Base-by-base conservation (phyloP, 2,329 filamentous ascomycete genomes). In the Trichoderma koningii region DNA sequence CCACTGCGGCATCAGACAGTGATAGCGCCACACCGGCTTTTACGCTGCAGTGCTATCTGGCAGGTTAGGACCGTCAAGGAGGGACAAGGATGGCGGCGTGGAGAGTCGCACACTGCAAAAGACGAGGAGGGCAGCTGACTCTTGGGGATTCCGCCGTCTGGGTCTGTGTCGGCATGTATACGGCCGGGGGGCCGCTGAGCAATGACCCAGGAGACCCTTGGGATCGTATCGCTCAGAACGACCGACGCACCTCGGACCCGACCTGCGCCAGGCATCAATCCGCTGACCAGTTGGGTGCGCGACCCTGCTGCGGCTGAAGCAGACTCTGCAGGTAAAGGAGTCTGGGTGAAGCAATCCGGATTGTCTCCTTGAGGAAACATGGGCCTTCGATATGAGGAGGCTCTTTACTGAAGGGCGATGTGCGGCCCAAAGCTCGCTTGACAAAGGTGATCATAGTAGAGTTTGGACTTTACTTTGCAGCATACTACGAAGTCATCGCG, bases 51-150 rank as follows among this genome's bases (percentile, higher is more conserved):
- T 48, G 21, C 21, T 23, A 15, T 6, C 48, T 44, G 30, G 55
- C 42, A 41, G 45, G 56, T 12, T 19, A 21, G 19, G 5, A 42
- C 12, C 14, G 56, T 9, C 19, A 14, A 50, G 21, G 30, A 30
- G 21, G 28, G n/a, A 14, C 57, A 30, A 28, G 45, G 56, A 51
- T 45, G 26, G 44, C 26, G 55, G 26, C 12, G 10, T 38, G 34
- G 34, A 38, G 53, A 45, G 45, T 60, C 28, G 28, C 56, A 15
- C 44, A 38, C 15, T 17, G 14, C 34, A n/a, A n/a, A 17, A 55
- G 28, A 44, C 45, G 38, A 30, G 28, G 21, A 51, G 30, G 42
- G 38, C 59, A 62, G 59, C 59, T 62, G 59, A 59, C 55, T 38
- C n/a, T 51, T 34, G 28, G 52, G 0, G 7, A 15, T 38, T 38